These are phyloP conservation scores for Diaporthe sp. DNA, from an alignment of 2,329 filamentous ascomycete genomes.

Conservation along the genomic window DNA sequence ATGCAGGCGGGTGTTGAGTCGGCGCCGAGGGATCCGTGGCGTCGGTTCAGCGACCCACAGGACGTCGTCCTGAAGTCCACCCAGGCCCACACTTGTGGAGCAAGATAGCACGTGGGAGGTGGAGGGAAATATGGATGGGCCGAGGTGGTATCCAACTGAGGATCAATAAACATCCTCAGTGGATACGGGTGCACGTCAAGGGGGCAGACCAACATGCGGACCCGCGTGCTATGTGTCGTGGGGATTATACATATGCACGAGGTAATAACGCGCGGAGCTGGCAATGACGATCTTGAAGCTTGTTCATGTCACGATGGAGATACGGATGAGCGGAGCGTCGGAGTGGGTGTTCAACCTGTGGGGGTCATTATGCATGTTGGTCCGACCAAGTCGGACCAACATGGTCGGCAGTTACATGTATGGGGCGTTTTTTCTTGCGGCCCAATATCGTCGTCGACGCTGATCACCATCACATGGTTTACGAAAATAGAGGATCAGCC, in stretches of 20 bases:
- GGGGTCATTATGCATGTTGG: not conserved
- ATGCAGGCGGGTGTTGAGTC: not conserved
- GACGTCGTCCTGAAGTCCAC: not conserved
- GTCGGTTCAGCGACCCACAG: not conserved
- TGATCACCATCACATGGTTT: not conserved
- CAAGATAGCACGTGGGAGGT: slow-evolving; percentile 11
- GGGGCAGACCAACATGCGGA: not conserved
- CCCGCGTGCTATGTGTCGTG: not conserved
- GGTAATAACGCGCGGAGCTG: not conserved
- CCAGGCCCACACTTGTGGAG: not conserved
- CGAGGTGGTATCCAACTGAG: not conserved
- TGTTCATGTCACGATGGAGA: not conserved
- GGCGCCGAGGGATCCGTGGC: not conserved
- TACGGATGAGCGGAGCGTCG: not conserved
- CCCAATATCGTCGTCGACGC: not conserved
- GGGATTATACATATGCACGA: not conserved
- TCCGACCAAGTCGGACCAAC: not conserved
- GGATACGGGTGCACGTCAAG: not conserved
- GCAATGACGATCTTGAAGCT: not conserved
- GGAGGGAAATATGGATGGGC: slow-evolving; percentile 4
- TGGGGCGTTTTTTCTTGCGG: not conserved
- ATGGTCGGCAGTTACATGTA: not conserved
- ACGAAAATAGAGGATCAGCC: not conserved
- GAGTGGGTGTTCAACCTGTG: not conserved
- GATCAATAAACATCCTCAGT: not conserved